Percentiles rank a stretch among this genome's conserved stretches.
phyloP scores from a whole-genome alignment of 2,329 filamentous ascomycete genomes.

The Spiromastix sp. region DNA sequence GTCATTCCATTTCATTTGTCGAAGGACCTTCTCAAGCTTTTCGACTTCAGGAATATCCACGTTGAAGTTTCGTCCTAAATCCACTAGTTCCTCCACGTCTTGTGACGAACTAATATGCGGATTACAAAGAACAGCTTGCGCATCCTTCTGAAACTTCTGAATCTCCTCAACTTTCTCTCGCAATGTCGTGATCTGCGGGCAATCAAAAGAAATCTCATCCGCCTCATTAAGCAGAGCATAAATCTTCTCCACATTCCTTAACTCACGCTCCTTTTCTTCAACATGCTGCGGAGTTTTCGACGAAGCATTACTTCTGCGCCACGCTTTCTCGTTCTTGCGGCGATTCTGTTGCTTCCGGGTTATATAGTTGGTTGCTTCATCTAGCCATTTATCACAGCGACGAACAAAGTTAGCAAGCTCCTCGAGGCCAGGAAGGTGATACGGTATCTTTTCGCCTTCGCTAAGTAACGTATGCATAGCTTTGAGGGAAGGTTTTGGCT shows the following conservation, averaged over 20 bases:
- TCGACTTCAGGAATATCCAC: conserved; percentile 87
- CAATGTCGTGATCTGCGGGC: conserved; percentile 76
- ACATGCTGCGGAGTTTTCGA: conserved; percentile 69
- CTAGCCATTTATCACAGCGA: conserved; percentile 94
- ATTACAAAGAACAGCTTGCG: conserved; percentile 58
- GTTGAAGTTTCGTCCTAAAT: conserved; percentile 79
- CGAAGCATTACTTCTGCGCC: conserved; percentile 59
- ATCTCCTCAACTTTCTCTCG: conserved; percentile 79
- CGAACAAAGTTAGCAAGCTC: conserved; percentile 84
- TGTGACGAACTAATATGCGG: conserved; percentile 53
- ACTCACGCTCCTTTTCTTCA: conserved; percentile 73
- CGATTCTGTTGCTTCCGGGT: conserved; percentile 96
- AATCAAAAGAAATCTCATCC: conserved; percentile 83
- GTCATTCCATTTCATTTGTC: conserved; percentile 82
- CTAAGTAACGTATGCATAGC: conserved; percentile 70
- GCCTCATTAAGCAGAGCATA: conserved; percentile 73
- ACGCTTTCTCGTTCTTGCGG: conserved; percentile 84
- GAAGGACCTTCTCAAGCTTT: conserved; percentile 65
- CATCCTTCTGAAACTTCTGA: conserved; percentile 70
- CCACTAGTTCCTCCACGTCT: conserved; percentile 82
- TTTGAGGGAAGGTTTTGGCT: conserved; percentile 76
- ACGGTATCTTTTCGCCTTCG: conserved; percentile 94
- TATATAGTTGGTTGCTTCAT: conserved; percentile 92
- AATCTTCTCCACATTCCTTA: conserved; percentile 82
- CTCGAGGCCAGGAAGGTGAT: conserved; percentile 71